Base-by-base conservation (phyloP, 495 filamentous ascomycete genomes). In the Penicillium robsamsonii region DNA sequence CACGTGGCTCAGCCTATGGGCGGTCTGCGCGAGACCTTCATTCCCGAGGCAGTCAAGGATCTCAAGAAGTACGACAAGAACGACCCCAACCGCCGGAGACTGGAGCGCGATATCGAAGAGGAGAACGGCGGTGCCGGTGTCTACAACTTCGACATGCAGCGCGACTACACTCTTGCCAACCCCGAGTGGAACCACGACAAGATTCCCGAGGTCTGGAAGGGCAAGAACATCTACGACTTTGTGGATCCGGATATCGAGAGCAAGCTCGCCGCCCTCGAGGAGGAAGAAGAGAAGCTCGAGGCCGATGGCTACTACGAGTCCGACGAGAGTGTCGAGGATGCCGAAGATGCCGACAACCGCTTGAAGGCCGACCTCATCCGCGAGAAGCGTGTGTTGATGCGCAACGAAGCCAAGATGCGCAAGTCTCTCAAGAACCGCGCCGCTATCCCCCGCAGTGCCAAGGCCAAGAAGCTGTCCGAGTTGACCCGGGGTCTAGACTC, bases 341-440 rank as follows among this genome's bases (percentile, higher is more conserved):
- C 84, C 46, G 89, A 92, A 48, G 88, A 94, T 50, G 92, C 86
- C 43, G 90, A 97, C 51, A 83, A 88, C 62, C 79, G 91, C 53
- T 84, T 89, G 75, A 96, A 97, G 79, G 94, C 94, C 9, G 90
- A 96, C 44, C 79, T 95, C 56, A 97, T 98, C 74, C 88, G 91
- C 29, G 91, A 96, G 79, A 96, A 97, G 81, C 85, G 87, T 37
- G 75, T 83, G 17, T 76, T 96, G 31, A 92, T 97, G 74, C 83
- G 88, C 57, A 96, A 96, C 74, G 94, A 95, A 60, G 87, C 90
- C 54, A 87, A 88, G 72, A 90, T 94, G 82, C 86, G 88, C 70
- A 96, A 96, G 79, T 88, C 84, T 27, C 84, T 97, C 68, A 98
- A 97, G 85, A 98, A 98, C 78, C 84, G 91, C 54, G 92, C 95